phyloP scores from a whole-genome alignment of 129 eudicot genomes.

The Escallonia rubra region DNA sequence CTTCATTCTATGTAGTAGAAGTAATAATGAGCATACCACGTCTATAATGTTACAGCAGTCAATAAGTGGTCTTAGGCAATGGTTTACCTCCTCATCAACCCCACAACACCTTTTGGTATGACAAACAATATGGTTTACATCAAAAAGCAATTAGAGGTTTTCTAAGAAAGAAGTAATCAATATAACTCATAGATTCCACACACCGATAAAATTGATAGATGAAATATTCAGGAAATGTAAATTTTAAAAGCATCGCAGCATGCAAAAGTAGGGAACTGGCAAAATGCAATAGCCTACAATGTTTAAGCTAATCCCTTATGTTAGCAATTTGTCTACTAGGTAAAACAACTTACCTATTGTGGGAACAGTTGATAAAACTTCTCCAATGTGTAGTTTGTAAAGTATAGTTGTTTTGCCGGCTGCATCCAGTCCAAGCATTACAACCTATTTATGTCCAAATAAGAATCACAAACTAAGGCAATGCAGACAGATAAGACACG shows the following conservation, averaged over 20 bases:
- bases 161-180: no score
- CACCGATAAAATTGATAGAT: no score
- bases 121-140: neutral
- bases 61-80: no score
- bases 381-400: conserved; percentile 97
- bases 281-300: neutral
- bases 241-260: neutral
- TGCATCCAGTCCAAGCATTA: conserved; percentile 97
- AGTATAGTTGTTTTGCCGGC: conserved; percentile 98
- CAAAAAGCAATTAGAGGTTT: no score
- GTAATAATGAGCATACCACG: no score
- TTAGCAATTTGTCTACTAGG: neutral
- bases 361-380: conserved; percentile 95
- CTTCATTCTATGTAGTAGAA: no score
- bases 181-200: no score
- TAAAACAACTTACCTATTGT: conserved; percentile 63
- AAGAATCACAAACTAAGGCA: neutral
- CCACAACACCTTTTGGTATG: no score
- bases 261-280: neutral
- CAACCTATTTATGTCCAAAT: conserved; percentile 57
- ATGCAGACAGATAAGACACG: no score
- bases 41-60: no score
- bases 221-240: no score
- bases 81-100: no score
- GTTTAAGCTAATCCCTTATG: neutral